Base-by-base conservation (phyloP, 345 rosid genomes). In the Salix exigua region DNA sequence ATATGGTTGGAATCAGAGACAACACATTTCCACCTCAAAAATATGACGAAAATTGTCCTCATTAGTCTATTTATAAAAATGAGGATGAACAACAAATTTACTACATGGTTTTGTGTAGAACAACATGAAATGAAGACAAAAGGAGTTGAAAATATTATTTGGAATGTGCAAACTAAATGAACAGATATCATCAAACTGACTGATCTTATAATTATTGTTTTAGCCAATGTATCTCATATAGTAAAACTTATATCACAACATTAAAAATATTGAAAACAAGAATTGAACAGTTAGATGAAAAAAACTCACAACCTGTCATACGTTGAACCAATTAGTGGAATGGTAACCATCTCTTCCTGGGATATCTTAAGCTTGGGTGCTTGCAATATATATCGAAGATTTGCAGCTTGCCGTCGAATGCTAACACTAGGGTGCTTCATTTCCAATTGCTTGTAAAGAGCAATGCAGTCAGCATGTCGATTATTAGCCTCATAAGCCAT, bases 401-500 rank as follows among this genome's bases (percentile, higher is more conserved):
- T 89, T 33, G 97, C 91, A 81, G 99, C 99, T 83, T 95, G 99
- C 33, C 97, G 97, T 35, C 93, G 91, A 35, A 95, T 95, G 84
- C 92, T 89, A 77, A 80, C 67, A 77, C 87, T 88, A 0, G 98
- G 99, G 26, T 95, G 99, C 82, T 73, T 84, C 88, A 79, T 81
- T 88, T 95, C 99, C 86, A 95, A 73, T 81, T 93, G 94, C 83
- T 74, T 84, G 88, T 93, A 95, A 79, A 95, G 96, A 72, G 85
- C 89, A 79, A 95, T 93, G 87, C 99, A 93, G 80, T 95, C 98
- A 7, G 75, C 78, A 28, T 91, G 97, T 63, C 98, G 96, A 71
- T 90, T 89, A 80, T 90, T 93, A 67, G 99, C 98, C 83, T 93
- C 99, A 68, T 95, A 95, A 65, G 98, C 99, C 99, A 95, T 93